Evolutionary conservation across 2,329 filamentous ascomycete genomes (phyloP), one percentile per base, ranked within the genome.

Genomic region (Paraphoma sp.): DNA sequence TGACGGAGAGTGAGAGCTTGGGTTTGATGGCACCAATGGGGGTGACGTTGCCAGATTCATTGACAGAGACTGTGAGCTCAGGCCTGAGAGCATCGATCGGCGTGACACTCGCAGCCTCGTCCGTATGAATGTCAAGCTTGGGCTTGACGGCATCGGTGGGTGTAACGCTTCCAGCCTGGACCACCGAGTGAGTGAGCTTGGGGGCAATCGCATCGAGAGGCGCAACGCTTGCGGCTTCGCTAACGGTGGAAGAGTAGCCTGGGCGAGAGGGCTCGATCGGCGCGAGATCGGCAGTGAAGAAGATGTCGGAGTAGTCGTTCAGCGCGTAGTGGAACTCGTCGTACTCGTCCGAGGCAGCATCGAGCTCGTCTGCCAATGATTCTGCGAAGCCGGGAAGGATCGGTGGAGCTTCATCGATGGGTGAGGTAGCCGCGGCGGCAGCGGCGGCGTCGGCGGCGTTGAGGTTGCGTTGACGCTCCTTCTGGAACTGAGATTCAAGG

Each of bases 401-500:
- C 29, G 38, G 44, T 6, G 53, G 54, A 17, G 49, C 46, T 9
- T 57, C 58, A 38, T 54, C 53, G 45, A 46, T 51, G 10, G 59
- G 54, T 9, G 67, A 62, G 6, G 60, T 50, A 10, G 33, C 48
- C n/a, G 58, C 54, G 7, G 53, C 59, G 6, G 48, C 54, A 17
- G 46, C 44, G 16, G 53, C 44, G 11, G 45, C 45, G 18, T 38
- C 59, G 16, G 54, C 51, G 2, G 48, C 57, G 36, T 63, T 57
- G 45, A 59, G 51, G 45, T 29, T 58, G 45, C 56, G 56, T 36
- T 58, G 47, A 2, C 54, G 44, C 52, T 63, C 57, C 51, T 64
- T 67, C 45, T 70, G 68, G 17, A 56, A 44, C 44, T 67, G 58
- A 9, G 33, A 45, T 48, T 70, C 68, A 40, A 70, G 62, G 29